These are phyloP conservation scores for Apostasia ramifera DNA, from an alignment of 106 monocot genomes.

Conservation along the genomic window DNA sequence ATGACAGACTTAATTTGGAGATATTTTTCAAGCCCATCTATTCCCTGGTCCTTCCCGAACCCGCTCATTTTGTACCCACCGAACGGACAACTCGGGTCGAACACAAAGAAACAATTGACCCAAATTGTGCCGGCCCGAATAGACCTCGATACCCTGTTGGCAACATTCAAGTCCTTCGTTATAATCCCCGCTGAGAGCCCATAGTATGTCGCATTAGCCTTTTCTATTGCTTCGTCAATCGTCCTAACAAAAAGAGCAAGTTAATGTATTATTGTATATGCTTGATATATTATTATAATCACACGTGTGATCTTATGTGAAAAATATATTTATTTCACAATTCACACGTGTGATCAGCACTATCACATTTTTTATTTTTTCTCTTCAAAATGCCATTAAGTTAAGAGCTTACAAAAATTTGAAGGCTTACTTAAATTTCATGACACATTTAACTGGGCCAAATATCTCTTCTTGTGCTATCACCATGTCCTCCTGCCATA, in stretches of 20 bases:
- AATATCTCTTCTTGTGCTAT: constrained; percentile 46
- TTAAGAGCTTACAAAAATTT: too few species aligned
- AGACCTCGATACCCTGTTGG: constrained; percentile 46
- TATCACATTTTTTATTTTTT: too few species aligned
- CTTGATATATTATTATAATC: too few species aligned
- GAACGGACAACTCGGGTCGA: constrained; percentile 32
- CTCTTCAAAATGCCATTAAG: too few species aligned
- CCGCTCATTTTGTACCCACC: constrained; percentile 66
- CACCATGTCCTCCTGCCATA: constrained; percentile 42
- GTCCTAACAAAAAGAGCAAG: constrained; percentile 18
- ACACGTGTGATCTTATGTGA: too few species aligned
- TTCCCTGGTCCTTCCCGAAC: constrained; percentile 41
- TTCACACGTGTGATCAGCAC: too few species aligned
- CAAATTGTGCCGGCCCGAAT: constrained; percentile 34
- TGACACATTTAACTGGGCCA: constrained; percentile 41
- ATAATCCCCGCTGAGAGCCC: constrained; percentile 40
- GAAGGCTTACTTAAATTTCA: constrained; percentile 51
- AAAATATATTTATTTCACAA: too few species aligned
- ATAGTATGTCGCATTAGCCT: constrained; percentile 10
- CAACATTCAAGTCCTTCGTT: constrained; percentile 48
- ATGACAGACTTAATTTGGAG: constrained; percentile 38
- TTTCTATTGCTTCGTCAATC: constrained; percentile 33
- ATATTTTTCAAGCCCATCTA: constrained; percentile 33
- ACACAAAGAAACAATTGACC: constrained; percentile 57
- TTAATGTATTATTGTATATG: too few species aligned